Evolutionary conservation across 1,284 basidiomycete genomes (phyloP), one percentile per base, ranked within the genome.

Genomic region (Trichosporon sp.): DNA sequence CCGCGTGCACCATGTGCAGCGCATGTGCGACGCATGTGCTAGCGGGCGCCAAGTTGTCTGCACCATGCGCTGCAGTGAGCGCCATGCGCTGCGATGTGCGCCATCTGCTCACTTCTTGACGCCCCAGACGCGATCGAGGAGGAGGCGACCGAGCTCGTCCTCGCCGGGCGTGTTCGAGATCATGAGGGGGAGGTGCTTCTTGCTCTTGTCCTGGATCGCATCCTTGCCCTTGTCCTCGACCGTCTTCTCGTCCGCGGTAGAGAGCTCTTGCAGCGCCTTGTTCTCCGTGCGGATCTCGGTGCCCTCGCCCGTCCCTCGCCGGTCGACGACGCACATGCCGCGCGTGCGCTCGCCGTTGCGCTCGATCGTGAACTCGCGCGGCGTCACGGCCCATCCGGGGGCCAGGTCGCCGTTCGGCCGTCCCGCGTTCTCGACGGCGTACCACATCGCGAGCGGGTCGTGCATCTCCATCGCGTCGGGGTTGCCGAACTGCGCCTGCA

Each of bases 401-500:
- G 32, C 61, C 32, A 32, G 38, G 40, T 19, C 51, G 76, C 79
- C 71, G 78, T 16, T 26, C 35, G 35, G 38, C 1, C 40, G 38
- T 77, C 79, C 87, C 63, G 86, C 82, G 73, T 89, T 83, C 2
- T 87, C 88, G 43, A 88, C 86, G 26, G 89, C 89, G 74, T 80
- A 84, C 84, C 84, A 85, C 8, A 84, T 77, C 7, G 82, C 82
- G 12, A 84, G 77, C 31, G 83, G 83, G 70, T 84, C 83, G 78
- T 84, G 83, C 76, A 96, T 87, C 84, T 94, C 92, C 89, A 94
- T 89, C 7, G 88, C 90, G 81, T 94, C 93, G n/a, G 90, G 90
- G 72, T 89, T 90, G 59, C 88, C 85, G 21, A 91, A 80, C 88
- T 91, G 90, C 32, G 90, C 84, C 77, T 86, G 84, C 43, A 86